Conservation (phyloP, 768 basidiomycete genomes). For the Coprinellus aureogranulatus region DNA sequence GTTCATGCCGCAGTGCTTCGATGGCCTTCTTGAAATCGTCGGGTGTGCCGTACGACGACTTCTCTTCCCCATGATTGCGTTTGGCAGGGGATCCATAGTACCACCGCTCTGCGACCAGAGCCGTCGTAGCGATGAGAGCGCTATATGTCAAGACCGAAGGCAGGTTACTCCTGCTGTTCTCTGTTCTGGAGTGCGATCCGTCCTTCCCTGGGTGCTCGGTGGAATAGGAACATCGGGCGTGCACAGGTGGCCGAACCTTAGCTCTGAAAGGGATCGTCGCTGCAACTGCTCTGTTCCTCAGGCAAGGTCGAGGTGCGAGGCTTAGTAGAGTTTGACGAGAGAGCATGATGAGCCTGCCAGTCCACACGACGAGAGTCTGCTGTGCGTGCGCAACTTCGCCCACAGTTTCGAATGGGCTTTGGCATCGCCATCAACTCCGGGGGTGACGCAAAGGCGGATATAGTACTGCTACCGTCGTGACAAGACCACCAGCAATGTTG, state of each 20-base stretch:
- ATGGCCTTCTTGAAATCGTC: conserved; percentile 55
- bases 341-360: not conserved
- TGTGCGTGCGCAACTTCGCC: no score
- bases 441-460: no score
- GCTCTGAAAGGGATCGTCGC: no score
- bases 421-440: no score
- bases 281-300: no score
- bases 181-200: not conserved
- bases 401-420: no score
- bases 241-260: not conserved
- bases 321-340: not conserved
- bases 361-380: no score
- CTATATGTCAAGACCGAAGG: not conserved
- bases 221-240: not conserved
- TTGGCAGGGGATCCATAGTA: not conserved
- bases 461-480: no score
- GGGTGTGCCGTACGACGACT: conserved; percentile 45
- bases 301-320: not conserved
- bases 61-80: not conserved
- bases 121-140: not conserved
- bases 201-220: not conserved
- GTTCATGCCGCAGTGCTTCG: conserved; percentile 41
- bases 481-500: no score
- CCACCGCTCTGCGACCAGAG: not conserved
- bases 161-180: not conserved